Percentiles rank a stretch among this genome's conserved stretches.
Evolutionary conservation across 306 rosid species (phyloP).

Genomic region (apple (Malus domestica)): ASM211411v1 NC_041798.1:129001-129500

Average conservation of each 20-base stretch:
- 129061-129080: slow-evolving; percentile 96
- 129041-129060: slow-evolving; percentile 69
- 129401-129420: neutral
- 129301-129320: neutral
- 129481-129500: too few relatives aligned
- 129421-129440: neutral
- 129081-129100: slow-evolving; percentile 87
- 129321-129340: neutral
- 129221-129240: neutral
- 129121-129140: slow-evolving; percentile 69
- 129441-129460: too few relatives aligned
- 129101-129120: slow-evolving; percentile 93
- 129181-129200: neutral
- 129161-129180: slow-evolving; percentile 29
- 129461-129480: too few relatives aligned
- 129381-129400: neutral
- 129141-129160: slow-evolving; percentile 84
- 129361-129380: neutral
- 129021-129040: slow-evolving; percentile 66
- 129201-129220: too few relatives aligned
- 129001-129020: slow-evolving; percentile 16
- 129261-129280: neutral
- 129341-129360: neutral
- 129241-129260: neutral
- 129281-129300: neutral